Percentiles rank a stretch among this genome's conserved stretches.
phyloP scores from a whole-genome alignment of 345 rosid genomes.

The Raphanus sativus region DNA sequence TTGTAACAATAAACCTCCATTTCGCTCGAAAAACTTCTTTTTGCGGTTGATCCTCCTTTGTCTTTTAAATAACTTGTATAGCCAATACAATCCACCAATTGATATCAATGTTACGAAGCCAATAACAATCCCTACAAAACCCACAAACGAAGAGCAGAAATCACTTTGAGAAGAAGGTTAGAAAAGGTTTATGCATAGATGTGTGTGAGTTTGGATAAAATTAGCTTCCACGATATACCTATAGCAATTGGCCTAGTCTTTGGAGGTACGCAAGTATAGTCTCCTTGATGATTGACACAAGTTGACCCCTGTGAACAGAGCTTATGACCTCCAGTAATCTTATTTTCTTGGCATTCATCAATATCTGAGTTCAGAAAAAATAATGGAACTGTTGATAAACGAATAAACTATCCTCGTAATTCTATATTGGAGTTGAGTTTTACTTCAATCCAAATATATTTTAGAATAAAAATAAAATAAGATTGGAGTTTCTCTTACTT shows the following conservation, averaged over 20 bases:
- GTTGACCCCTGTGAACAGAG: not conserved
- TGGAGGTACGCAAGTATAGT: not conserved
- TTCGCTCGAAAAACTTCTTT: not conserved
- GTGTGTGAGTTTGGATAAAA: not conserved
- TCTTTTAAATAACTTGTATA: not conserved
- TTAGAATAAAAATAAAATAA: not conserved
- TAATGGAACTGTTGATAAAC: not conserved
- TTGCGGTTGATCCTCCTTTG: not conserved
- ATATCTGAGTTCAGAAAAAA: not conserved
- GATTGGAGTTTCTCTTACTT: not conserved
- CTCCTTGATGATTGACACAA: not conserved
- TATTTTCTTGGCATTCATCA: conserved; percentile 1
- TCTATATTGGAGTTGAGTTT: not conserved
- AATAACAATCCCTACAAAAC: not conserved
- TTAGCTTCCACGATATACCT: not conserved
- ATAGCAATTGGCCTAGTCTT: not conserved
- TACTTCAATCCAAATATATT: not conserved
- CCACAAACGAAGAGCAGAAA: not conserved
- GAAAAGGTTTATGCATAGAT: not conserved
- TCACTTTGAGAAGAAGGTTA: not conserved
- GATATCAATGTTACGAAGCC: not conserved
- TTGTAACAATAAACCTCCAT: not conserved
- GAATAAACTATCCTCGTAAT: not conserved
- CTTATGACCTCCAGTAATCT: not conserved
- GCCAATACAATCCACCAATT: not conserved